These are phyloP conservation scores for Talaromyces trachyspermus DNA, from an alignment of 495 filamentous ascomycete species.

Conservation along the genomic window DNA sequence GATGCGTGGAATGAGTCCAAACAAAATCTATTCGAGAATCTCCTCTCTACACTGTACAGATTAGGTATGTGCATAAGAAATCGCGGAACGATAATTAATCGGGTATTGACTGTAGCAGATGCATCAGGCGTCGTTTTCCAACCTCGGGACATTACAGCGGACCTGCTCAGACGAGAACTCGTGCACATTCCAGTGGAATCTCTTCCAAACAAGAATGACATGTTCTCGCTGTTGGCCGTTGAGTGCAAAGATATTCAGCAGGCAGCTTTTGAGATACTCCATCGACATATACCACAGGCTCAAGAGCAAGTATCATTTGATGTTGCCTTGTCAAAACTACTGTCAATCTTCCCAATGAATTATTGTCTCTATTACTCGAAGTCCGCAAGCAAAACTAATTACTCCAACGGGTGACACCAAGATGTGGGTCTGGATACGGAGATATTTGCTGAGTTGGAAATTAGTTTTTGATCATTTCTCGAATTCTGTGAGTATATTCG, in stretches of 20 bases:
- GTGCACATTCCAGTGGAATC: constrained; percentile 47
- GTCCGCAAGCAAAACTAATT: constrained; percentile 45
- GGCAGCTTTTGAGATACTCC: constrained; percentile 73
- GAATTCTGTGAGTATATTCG: constrained; percentile 49
- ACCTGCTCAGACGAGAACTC: constrained; percentile 57
- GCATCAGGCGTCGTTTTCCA: constrained; percentile 47
- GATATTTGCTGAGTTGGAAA: constrained; percentile 88
- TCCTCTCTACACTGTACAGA: constrained; percentile 46
- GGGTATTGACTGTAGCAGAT: constrained; percentile 22
- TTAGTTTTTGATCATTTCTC: constrained; percentile 82
- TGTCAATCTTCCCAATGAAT: constrained; percentile 60
- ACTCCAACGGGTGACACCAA: constrained; percentile 28
- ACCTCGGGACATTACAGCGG: constrained; percentile 63
- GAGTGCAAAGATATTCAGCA: constrained; percentile 68
- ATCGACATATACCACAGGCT: constrained; percentile 60
- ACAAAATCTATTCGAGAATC: constrained; percentile 37
- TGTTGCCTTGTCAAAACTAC: constrained; percentile 65
- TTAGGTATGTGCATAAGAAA: constrained; percentile 26
- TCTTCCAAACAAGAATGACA: constrained; percentile 49
- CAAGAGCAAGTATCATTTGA: constrained; percentile 85
- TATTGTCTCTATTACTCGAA: constrained; percentile 58
- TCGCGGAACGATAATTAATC: neutral
- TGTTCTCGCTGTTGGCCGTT: constrained; percentile 68
- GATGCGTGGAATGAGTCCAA: constrained; percentile 59
- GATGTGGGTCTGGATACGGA: constrained; percentile 43